Conservation (phyloP, 2,329 filamentous ascomycete species). For the Exophiala bonariae region DNA sequence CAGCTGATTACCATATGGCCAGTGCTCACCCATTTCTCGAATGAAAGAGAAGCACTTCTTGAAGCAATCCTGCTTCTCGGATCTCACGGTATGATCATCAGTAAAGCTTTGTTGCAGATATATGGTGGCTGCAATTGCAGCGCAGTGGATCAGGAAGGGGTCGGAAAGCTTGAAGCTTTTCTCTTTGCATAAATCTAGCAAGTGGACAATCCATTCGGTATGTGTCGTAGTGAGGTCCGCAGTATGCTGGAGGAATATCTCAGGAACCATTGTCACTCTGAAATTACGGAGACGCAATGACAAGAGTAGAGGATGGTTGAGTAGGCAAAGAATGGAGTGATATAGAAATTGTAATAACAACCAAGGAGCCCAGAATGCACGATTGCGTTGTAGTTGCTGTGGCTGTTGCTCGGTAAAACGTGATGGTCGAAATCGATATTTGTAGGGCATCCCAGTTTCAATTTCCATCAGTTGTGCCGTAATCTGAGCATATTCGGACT, state of each 20-base stretch:
- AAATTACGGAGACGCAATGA: conserved; percentile 55
- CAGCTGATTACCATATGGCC: conserved; percentile 48
- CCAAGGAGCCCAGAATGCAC: conserved; percentile 57
- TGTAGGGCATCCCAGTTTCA: conserved; percentile 52
- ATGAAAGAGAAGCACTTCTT: conserved; percentile 48
- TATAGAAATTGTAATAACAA: conserved; percentile 55
- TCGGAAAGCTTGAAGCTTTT: conserved; percentile 49
- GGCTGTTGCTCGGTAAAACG: conserved; percentile 45
- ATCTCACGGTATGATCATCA: conserved; percentile 37
- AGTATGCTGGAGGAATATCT: conserved; percentile 56
- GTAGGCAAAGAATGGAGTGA: conserved; percentile 53
- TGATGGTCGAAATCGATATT: conserved; percentile 52
- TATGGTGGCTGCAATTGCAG: conserved; percentile 55
- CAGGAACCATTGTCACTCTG: conserved; percentile 50
- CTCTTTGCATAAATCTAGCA: conserved; percentile 49
- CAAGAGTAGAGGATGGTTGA: conserved; percentile 56
- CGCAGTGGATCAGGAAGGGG: conserved; percentile 51
- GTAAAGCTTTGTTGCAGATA: conserved; percentile 56
- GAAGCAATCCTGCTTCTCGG: conserved; percentile 46
- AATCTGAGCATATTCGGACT: conserved; percentile 55
- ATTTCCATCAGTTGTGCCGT: conserved; percentile 53
- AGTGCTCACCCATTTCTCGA: conserved; percentile 40
- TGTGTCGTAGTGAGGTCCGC: conserved; percentile 53
- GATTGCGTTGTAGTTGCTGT: conserved; percentile 44
- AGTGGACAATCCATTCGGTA: conserved; percentile 55